Conservation (phyloP, 2,329 filamentous ascomycete genomes). For the Apiospora aurea region DNA sequence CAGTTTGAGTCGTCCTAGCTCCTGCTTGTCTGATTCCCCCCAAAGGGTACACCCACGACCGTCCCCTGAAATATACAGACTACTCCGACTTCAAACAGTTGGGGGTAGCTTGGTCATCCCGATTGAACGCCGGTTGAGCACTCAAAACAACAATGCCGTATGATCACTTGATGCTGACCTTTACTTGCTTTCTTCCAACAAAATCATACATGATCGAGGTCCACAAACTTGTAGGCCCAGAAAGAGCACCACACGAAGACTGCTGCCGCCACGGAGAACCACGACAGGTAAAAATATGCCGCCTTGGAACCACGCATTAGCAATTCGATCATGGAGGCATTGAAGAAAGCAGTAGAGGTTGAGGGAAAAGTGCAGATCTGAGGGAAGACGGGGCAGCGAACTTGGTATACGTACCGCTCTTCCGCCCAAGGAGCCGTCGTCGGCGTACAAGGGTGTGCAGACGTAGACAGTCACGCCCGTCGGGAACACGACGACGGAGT, state of each 20-base stretch:
- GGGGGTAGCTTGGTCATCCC: too few relatives aligned
- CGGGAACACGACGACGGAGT: conserved; percentile 36
- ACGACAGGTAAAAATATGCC: conserved; percentile 33
- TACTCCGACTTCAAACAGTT: too few relatives aligned
- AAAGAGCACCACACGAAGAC: conserved; percentile 39
- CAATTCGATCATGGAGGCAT: not conserved
- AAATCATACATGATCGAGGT: not conserved
- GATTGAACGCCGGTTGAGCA: too few relatives aligned
- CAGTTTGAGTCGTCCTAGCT: too few relatives aligned
- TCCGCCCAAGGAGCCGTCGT: conserved; percentile 28
- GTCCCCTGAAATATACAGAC: too few relatives aligned
- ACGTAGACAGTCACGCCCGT: conserved; percentile 35
- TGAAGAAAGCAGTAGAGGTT: too few relatives aligned
- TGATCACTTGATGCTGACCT: not conserved
- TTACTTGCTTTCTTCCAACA: not conserved
- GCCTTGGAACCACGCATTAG: conserved; percentile 26
- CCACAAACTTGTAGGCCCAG: conserved; percentile 38
- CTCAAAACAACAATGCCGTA: too few relatives aligned
- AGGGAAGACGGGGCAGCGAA: not conserved
- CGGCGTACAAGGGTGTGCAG: conserved; percentile 35
- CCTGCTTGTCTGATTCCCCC: too few relatives aligned
- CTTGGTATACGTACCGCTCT: conserved; percentile 31
- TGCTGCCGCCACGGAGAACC: conserved; percentile 30
- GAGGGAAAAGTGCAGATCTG: not conserved
- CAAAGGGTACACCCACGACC: too few relatives aligned